Conservation (phyloP, 1,284 basidiomycete genomes). For the Sutorius eximius region DNA sequence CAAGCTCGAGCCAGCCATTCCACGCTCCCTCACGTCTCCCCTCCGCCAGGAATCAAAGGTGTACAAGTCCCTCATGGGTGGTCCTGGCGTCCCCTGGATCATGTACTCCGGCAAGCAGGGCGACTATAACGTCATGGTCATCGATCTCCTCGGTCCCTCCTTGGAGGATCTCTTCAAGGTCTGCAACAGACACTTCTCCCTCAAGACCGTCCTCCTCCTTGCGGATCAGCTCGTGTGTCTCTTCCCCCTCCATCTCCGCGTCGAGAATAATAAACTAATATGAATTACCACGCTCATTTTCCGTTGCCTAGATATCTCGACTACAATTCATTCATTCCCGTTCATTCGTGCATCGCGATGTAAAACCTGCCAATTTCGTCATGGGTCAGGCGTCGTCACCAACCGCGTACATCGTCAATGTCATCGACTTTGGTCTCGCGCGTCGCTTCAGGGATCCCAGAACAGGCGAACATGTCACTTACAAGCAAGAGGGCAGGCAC, state of each 20-base stretch:
- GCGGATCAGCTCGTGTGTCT: conserved; percentile 85
- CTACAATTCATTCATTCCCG: conserved; percentile 76
- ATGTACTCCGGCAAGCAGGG: conserved; percentile 94
- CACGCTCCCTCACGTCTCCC: conserved; percentile 50
- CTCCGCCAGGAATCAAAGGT: conserved; percentile 92
- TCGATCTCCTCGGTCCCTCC: conserved; percentile 91
- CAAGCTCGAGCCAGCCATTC: conserved; percentile 89
- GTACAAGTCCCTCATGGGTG: conserved; percentile 91
- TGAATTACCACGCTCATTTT: conserved; percentile 19
- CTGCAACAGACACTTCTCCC: conserved; percentile 88
- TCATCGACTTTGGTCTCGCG: conserved; percentile 97
- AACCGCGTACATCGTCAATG: conserved; percentile 67
- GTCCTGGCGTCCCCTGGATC: conserved; percentile 92
- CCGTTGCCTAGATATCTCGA: conserved; percentile 57
- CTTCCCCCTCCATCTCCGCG: neutral
- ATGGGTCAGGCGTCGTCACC: conserved; percentile 59
- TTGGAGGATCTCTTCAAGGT: conserved; percentile 95
- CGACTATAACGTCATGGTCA: conserved; percentile 96
- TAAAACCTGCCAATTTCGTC: conserved; percentile 96
- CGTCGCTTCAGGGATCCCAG: conserved; percentile 92
- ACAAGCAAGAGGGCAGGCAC: conserved; percentile 84
- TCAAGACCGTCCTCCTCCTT: conserved; percentile 91
- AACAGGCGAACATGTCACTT: conserved; percentile 87
- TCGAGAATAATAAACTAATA: conserved; percentile 4
- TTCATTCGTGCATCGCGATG: conserved; percentile 85